A percentile compares a stretch with the other conserved stretches of the same genome.
Conservation (phyloP, 2,329 filamentous ascomycete genomes). For the Hansfordia pulvinata region DNA sequence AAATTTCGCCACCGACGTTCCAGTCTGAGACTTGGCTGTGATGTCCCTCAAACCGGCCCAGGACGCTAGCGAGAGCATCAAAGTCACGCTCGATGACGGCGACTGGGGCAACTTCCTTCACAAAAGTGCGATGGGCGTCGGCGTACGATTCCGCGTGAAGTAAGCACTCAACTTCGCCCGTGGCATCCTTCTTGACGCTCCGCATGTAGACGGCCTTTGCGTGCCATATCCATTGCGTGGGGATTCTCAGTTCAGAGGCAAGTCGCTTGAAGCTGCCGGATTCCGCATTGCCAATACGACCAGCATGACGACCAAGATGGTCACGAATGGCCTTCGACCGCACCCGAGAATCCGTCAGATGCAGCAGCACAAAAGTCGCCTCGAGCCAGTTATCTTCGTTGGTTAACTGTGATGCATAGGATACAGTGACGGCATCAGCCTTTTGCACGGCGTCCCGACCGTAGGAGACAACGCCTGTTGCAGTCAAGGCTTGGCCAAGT, state of each 20-base stretch:
- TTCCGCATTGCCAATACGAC: constrained; percentile 45
- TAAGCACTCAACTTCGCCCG: constrained; percentile 64
- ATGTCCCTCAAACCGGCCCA: constrained; percentile 56
- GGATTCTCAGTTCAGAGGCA: constrained; percentile 53
- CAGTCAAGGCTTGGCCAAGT: constrained; percentile 53
- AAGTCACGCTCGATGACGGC: constrained; percentile 77
- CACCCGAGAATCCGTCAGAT: constrained; percentile 49
- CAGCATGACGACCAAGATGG: constrained; percentile 60
- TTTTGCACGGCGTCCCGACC: constrained; percentile 41
- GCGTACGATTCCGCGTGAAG: constrained; percentile 62
- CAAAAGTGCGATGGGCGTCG: constrained; percentile 76
- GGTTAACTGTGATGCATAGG: constrained; percentile 51
- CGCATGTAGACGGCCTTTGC: constrained; percentile 77
- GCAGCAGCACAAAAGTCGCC: constrained; percentile 64
- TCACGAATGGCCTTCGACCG: constrained; percentile 58
- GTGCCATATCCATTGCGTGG: constrained; percentile 69
- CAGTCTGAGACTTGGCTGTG: constrained; percentile 55
- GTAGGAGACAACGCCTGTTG: constrained; percentile 35
- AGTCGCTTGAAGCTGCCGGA: constrained; percentile 44
- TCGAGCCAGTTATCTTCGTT: constrained; percentile 53
- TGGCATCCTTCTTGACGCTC: constrained; percentile 54
- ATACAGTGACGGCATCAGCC: constrained; percentile 51
- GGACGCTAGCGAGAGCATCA: constrained; percentile 50
- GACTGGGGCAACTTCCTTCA: constrained; percentile 65
- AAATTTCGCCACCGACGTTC: constrained; percentile 69